phyloP scores from a whole-genome alignment of 306 rosid species.

The Pachyrhizus erosus region DNA sequence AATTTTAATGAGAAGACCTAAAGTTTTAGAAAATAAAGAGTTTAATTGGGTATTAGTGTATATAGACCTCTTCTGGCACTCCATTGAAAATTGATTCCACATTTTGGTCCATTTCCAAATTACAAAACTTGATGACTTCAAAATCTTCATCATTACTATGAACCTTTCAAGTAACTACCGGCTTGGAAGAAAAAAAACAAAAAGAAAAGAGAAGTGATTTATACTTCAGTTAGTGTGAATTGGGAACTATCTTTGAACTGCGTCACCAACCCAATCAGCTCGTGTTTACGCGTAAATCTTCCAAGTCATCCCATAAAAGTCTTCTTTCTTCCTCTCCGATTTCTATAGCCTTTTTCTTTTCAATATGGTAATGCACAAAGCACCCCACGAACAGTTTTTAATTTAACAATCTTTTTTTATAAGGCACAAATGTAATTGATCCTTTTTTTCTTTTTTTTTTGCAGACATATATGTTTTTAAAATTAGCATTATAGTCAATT shows the following conservation, averaged over 20 bases:
- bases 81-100: slow-evolving; percentile 30
- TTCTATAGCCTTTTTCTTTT: neutral
- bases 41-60: neutral
- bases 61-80: slow-evolving; percentile 23
- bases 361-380: neutral
- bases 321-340: neutral
- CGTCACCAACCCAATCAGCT: slow-evolving; percentile 26
- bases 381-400: neutral
- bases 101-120: slow-evolving; percentile 39
- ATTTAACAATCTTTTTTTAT: no score
- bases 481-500: neutral
- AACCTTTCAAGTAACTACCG: slow-evolving; percentile 38
- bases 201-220: neutral
- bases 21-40: slow-evolving; percentile 22
- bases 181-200: neutral
- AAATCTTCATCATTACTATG: slow-evolving; percentile 42
- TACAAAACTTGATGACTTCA: slow-evolving; percentile 31
- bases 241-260: slow-evolving; percentile 23
- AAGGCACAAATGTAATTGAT: no score
- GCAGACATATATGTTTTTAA: no score
- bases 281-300: slow-evolving; percentile 30
- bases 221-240: slow-evolving; percentile 35
- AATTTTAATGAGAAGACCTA: slow-evolving; percentile 30
- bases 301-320: slow-evolving; percentile 27
- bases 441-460: no score